Conservation (phyloP, 805 yeast genomes). For the Lachancea lanzarotensis region DNA sequence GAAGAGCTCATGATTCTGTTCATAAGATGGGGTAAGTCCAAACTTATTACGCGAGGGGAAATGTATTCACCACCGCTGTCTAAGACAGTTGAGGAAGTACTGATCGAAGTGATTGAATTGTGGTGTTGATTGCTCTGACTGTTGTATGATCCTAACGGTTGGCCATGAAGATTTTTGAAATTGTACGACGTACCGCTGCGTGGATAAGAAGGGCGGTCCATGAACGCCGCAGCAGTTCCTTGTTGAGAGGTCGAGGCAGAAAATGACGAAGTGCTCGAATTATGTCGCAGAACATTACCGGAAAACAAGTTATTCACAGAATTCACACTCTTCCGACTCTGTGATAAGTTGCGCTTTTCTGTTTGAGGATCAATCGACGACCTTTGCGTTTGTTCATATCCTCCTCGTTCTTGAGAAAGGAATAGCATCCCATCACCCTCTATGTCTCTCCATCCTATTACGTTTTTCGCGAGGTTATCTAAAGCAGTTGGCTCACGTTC, state of each 20-base stretch:
- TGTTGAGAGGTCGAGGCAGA: conserved; percentile 10
- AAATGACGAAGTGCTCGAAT: conserved; percentile 6
- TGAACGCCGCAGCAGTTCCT: conserved; percentile 11
- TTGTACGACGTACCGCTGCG: conserved; percentile 14
- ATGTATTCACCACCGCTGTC: conserved; percentile 6
- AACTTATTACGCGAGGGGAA: conserved; percentile 23
- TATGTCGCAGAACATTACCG: background rate
- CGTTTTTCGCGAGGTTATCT: conserved; percentile 24
- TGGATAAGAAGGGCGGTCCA: conserved; percentile 1
- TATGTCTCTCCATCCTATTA: conserved; percentile 32
- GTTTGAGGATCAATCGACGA: background rate
- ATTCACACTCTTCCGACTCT: conserved; percentile 7
- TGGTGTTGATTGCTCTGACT: conserved; percentile 8
- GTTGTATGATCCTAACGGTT: conserved; percentile 3
- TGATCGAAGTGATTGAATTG: conserved; percentile 9
- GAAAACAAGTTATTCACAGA: conserved; percentile 6
- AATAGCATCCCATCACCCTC: conserved; percentile 32
- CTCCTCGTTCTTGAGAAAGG: conserved; percentile 24
- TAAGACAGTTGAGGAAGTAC: conserved; percentile 5
- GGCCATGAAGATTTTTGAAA: conserved; percentile 13
- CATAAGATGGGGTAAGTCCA: conserved; percentile 28
- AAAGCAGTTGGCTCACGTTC: conserved; percentile 28
- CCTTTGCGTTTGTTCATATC: conserved; percentile 14
- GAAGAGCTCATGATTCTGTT: conserved; percentile 24
- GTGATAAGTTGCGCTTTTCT: conserved; percentile 2